Conservation (phyloP, 371 early-diverging fungal genomes). For the Mucor ambiguus region DNA sequence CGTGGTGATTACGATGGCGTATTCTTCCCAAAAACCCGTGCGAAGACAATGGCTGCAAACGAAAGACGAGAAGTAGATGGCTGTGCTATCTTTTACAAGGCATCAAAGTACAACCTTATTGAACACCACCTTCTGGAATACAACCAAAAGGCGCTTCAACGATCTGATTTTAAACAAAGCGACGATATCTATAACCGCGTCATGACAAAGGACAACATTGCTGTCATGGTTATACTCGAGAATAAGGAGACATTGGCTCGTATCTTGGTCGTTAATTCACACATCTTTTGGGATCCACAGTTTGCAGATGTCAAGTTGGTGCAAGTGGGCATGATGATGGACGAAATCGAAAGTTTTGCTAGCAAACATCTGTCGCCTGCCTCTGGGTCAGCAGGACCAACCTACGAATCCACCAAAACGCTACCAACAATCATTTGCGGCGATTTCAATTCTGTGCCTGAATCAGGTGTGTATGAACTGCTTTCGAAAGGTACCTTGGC, state of each 20-base stretch:
- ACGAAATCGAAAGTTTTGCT: slow-evolving; percentile 73
- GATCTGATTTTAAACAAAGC: slow-evolving; percentile 85
- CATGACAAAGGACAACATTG: slow-evolving; percentile 97
- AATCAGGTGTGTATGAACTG: slow-evolving; percentile 92
- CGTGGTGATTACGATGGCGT: slow-evolving; percentile 88
- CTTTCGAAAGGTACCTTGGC: slow-evolving; percentile 66
- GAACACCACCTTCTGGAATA: slow-evolving; percentile 89
- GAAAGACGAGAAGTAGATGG: slow-evolving; percentile 94
- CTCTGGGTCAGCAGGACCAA: slow-evolving; percentile 13
- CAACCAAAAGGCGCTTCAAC: slow-evolving; percentile 86
- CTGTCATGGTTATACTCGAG: slow-evolving; percentile 86
- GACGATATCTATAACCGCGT: slow-evolving; percentile 94
- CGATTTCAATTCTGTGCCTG: slow-evolving; percentile 95
- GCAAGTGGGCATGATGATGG: slow-evolving; percentile 94
- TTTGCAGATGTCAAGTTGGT: slow-evolving; percentile 97
- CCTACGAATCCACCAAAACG: slow-evolving; percentile 35
- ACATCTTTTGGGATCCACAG: slow-evolving; percentile 91
- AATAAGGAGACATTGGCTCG: slow-evolving; percentile 70
- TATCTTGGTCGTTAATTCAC: slow-evolving; percentile 90
- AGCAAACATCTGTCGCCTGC: slow-evolving; percentile 53
- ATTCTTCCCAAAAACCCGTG: slow-evolving; percentile 94
- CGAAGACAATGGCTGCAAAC: slow-evolving; percentile 87
- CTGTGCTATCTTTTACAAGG: slow-evolving; percentile 96
- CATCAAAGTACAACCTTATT: slow-evolving; percentile 73
- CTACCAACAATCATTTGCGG: slow-evolving; percentile 84